Percentiles rank a stretch among this genome's conserved stretches.
Conservation (phyloP, 2,329 filamentous ascomycete genomes). For the Leptodontidium sp. region DNA sequence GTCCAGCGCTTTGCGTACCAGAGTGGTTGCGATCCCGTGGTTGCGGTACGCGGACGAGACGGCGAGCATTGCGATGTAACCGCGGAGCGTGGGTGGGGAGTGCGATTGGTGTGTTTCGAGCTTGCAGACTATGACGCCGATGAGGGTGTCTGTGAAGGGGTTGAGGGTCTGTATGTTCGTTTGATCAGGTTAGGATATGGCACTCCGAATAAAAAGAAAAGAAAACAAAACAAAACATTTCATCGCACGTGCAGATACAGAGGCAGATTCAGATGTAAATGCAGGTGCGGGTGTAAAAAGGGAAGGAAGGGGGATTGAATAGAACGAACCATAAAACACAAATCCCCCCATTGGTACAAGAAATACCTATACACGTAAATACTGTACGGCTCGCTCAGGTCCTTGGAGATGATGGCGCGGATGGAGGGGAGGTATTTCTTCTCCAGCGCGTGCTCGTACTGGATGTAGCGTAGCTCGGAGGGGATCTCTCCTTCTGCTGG, state of each 20-base stretch:
- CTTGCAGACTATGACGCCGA: conserved; percentile 95
- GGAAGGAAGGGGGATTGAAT: background rate
- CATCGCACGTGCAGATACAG: too few relatives aligned
- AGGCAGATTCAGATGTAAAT: background rate
- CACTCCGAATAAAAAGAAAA: background rate
- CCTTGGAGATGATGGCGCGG: conserved; percentile 90
- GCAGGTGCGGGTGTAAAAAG: background rate
- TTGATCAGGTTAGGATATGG: background rate
- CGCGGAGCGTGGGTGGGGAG: conserved; percentile 75
- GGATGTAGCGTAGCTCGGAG: conserved; percentile 63
- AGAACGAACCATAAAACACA: conserved; percentile 86
- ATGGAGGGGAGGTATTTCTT: conserved; percentile 81
- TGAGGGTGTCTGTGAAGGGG: conserved; percentile 67
- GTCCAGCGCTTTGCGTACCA: conserved; percentile 91
- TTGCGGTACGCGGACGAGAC: conserved; percentile 82
- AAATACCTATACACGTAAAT: conserved; percentile 99
- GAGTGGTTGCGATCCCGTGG: conserved; percentile 83
- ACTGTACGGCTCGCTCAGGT: conserved; percentile 97
- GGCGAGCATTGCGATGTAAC: conserved; percentile 99
- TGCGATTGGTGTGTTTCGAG: conserved; percentile 89
- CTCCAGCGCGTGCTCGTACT: conserved; percentile 69
- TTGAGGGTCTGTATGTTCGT: conserved; percentile 61
- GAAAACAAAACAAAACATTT: background rate
- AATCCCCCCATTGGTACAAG: conserved; percentile 93
- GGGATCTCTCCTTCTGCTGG: conserved; percentile 45